These are phyloP conservation scores for Geranomyces variabilis DNA, from an alignment of 192 early-diverging fungal genomes.

Conservation along the genomic window DNA sequence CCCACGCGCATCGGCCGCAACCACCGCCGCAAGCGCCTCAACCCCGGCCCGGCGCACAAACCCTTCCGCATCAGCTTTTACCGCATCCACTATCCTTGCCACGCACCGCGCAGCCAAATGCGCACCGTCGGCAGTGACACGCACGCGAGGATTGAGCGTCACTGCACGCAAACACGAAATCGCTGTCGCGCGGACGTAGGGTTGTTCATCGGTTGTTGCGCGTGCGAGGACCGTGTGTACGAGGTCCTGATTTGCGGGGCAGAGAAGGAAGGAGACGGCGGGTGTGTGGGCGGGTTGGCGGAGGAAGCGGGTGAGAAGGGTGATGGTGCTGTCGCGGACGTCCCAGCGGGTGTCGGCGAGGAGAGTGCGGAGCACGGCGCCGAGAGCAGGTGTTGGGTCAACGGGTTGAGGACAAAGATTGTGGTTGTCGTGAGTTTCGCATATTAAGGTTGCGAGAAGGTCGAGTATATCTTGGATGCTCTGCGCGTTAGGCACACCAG, in stretches of 20 bases:
- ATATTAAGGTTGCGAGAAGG: neutral
- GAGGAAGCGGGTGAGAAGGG: slow-evolving; percentile 3
- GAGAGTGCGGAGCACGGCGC: neutral
- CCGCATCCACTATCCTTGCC: too few relatives aligned
- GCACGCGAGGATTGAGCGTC: slow-evolving; percentile 2
- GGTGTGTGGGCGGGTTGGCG: neutral
- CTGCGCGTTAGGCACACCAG: too few relatives aligned
- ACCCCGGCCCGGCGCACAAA: slow-evolving; percentile 26
- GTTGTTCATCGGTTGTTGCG: neutral
- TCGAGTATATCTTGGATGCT: too few relatives aligned
- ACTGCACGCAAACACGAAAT: neutral
- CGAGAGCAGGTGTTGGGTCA: neutral
- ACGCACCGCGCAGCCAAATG: too few relatives aligned
- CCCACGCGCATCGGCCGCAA: neutral
- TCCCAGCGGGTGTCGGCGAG: slow-evolving; percentile 16
- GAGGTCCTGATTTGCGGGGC: neutral
- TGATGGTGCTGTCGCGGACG: slow-evolving; percentile 22
- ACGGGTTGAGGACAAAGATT: too few relatives aligned
- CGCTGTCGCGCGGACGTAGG: slow-evolving; percentile 22
- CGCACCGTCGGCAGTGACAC: neutral
- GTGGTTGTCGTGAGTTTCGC: neutral
- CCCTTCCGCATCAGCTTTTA: slow-evolving; percentile 6
- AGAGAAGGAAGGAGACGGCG: neutral
- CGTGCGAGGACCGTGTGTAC: neutral
- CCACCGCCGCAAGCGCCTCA: neutral